phyloP scores from a whole-genome alignment of 2,329 filamentous ascomycete genomes.

The Exophiala phaeomuriformis region DNA sequence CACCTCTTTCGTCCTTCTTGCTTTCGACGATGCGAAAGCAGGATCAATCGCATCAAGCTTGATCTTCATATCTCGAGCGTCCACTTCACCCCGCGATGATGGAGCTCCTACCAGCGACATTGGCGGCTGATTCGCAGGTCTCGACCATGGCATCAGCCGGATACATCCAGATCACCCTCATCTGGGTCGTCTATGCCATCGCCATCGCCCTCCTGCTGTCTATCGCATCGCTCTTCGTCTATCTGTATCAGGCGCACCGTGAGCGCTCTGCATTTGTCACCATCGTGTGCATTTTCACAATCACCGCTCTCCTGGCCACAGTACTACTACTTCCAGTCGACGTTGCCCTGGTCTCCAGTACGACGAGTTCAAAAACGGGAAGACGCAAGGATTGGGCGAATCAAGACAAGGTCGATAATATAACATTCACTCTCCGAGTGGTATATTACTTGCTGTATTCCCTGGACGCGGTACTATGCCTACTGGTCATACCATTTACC shows the following conservation, averaged over 20 bases:
- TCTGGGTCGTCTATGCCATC: constrained; percentile 89
- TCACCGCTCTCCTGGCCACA: constrained; percentile 82
- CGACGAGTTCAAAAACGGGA: constrained; percentile 65
- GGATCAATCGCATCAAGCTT: neutral
- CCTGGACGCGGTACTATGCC: constrained; percentile 79
- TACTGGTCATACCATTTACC: constrained; percentile 84
- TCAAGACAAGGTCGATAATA: constrained; percentile 66
- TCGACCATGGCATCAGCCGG: constrained; percentile 44
- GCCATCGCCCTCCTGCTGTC: constrained; percentile 69
- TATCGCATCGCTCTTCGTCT: constrained; percentile 76
- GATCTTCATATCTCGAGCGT: neutral
- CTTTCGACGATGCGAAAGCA: neutral
- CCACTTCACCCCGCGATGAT: neutral
- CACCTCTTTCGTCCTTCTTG: too few species aligned
- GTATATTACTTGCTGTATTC: constrained; percentile 93
- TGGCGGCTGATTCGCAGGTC: constrained; percentile 3
- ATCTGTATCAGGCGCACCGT: constrained; percentile 81
- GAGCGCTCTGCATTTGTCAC: constrained; percentile 79
- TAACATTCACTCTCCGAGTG: constrained; percentile 71
- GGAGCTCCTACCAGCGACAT: constrained; percentile 3
- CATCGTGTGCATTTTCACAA: constrained; percentile 74
- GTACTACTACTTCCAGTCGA: constrained; percentile 90
- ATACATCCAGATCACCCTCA: constrained; percentile 76
- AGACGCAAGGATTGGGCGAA: constrained; percentile 93
- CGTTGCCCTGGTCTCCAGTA: constrained; percentile 88